phyloP scores from a whole-genome alignment of 495 filamentous ascomycete genomes.

The Neurospora pannonica region DNA sequence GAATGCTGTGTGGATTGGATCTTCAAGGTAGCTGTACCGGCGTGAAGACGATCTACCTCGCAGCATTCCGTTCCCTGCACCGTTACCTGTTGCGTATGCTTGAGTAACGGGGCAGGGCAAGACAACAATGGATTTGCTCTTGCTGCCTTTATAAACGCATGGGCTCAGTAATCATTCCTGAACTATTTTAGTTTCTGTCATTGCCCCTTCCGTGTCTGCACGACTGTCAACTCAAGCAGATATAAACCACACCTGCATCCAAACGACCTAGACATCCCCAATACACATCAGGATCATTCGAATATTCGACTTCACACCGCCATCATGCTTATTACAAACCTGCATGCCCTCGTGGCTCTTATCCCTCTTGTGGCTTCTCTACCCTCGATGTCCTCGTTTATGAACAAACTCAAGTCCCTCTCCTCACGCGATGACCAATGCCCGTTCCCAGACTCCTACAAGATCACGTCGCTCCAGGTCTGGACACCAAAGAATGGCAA shows the following conservation, averaged over 20 bases:
- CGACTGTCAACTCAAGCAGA: not conserved
- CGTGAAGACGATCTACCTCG: not conserved
- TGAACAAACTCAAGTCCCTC: not conserved
- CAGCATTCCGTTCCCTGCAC: not conserved
- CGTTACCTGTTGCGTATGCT: not conserved
- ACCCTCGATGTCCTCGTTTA: conserved; percentile 3
- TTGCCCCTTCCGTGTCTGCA: not conserved
- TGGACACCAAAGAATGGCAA: conserved; percentile 13
- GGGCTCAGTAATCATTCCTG: not conserved
- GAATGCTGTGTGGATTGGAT: not conserved
- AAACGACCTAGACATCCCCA: not conserved
- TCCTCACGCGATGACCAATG: conserved; percentile 8
- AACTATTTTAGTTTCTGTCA: not conserved
- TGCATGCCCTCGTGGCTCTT: conserved; percentile 5
- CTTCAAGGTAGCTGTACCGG: conserved; percentile 6
- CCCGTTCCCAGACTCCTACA: conserved; percentile 13
- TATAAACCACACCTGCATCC: not conserved
- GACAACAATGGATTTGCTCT: not conserved
- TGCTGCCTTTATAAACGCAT: not conserved
- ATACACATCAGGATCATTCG: not conserved
- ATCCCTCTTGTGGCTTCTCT: conserved; percentile 5
- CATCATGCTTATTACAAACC: not conserved
- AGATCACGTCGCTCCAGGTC: conserved; percentile 11
- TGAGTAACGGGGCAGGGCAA: not conserved
- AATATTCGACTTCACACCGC: not conserved